Percentiles rank a stretch among this genome's conserved stretches.
These are phyloP conservation scores for Acanthamoeba triangularis DNA, from an alignment of 208 protist genomes.

Conservation along the genomic window DNA sequence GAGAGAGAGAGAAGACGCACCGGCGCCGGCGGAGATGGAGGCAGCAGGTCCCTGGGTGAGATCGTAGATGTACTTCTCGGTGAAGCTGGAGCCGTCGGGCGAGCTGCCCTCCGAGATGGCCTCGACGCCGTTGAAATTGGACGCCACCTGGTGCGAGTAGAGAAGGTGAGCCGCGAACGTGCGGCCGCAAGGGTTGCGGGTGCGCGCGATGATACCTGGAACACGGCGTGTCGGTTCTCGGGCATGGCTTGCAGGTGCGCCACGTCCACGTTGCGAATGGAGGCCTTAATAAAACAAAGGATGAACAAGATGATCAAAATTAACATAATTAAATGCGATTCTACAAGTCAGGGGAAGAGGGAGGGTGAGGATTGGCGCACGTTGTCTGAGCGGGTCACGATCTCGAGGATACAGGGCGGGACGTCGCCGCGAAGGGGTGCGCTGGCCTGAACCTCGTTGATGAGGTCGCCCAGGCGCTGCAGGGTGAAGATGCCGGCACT, in stretches of 20 bases:
- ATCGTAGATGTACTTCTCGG: slow-evolving; percentile 60
- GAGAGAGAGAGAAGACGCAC: neutral
- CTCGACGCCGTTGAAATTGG: slow-evolving; percentile 77
- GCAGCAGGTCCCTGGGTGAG: slow-evolving; percentile 66
- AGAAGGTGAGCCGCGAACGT: neutral
- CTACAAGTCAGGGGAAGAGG: neutral
- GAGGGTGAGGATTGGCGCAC: neutral
- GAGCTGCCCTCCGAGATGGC: slow-evolving; percentile 66
- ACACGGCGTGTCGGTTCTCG: slow-evolving; percentile 44
- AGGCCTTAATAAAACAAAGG: neutral
- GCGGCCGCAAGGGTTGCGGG: neutral
- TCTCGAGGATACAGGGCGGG: slow-evolving; percentile 18
- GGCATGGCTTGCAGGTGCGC: slow-evolving; percentile 58
- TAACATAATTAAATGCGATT: neutral
- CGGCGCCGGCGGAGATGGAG: slow-evolving; percentile 66
- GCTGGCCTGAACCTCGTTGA: neutral
- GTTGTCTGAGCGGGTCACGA: slow-evolving; percentile 36
- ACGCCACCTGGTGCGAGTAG: slow-evolving; percentile 47
- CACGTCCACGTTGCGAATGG: slow-evolving; percentile 66
- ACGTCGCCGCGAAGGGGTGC: neutral
- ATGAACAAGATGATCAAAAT: neutral
- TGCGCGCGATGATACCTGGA: slow-evolving; percentile 12
- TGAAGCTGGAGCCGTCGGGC: slow-evolving; percentile 70
- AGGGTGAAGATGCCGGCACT: slow-evolving; percentile 24
- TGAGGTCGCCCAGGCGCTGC: slow-evolving; percentile 23